A percentile compares a stretch with the other conserved stretches of the same genome.
These are phyloP conservation scores for Colletotrichum siamense DNA, from an alignment of 2,329 filamentous ascomycete genomes.

Conservation along the genomic window DNA sequence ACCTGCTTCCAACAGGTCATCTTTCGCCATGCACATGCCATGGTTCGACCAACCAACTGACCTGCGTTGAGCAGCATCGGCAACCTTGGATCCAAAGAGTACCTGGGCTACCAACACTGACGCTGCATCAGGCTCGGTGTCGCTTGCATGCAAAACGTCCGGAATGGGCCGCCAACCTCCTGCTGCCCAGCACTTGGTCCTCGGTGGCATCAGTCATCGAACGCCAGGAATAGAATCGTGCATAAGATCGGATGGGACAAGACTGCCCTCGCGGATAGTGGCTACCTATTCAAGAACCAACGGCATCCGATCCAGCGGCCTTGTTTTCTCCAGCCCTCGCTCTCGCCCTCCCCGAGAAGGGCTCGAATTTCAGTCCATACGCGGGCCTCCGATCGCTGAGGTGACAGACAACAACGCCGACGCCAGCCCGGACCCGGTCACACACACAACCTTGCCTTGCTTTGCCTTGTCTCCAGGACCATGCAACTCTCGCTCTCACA, in stretches of 20 bases:
- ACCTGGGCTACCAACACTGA: not conserved
- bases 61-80: not conserved
- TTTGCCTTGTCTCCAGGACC: not conserved
- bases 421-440: not conserved
- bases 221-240: constrained; percentile 12
- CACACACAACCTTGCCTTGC: not conserved
- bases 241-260: constrained; percentile 2
- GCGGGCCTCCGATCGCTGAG: not conserved
- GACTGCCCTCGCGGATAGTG: not conserved
- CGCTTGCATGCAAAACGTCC: not conserved
- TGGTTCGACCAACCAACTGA: not conserved
- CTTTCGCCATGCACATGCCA: not conserved
- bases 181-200: not conserved
- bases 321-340: constrained; percentile 3
- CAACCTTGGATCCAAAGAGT: not conserved
- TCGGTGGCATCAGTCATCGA: not conserved
- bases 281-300: constrained; percentile 12
- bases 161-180: not conserved
- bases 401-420: not conserved
- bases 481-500: not conserved
- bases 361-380: constrained; percentile 8
- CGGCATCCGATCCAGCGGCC: not conserved
- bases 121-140: not conserved
- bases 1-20: not conserved
- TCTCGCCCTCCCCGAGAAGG: not conserved